These are phyloP conservation scores for Nelumbo lutea DNA, from an alignment of 164 flowering plant genomes.

Conservation along the genomic window DNA sequence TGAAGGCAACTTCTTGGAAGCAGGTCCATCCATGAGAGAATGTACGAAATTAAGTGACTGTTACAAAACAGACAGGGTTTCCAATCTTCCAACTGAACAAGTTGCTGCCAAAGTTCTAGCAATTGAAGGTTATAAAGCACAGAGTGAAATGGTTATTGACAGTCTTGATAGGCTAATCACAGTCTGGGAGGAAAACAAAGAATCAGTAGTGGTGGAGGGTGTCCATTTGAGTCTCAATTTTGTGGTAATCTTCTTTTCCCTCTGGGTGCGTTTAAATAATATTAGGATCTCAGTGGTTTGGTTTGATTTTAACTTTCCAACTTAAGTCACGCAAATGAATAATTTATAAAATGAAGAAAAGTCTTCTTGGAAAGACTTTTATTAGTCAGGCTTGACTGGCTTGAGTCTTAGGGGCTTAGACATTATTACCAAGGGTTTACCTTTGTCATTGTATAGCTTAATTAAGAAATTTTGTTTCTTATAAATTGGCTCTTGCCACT, in stretches of 20 bases:
- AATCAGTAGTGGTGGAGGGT: conserved; percentile 84
- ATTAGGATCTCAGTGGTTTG: conserved; percentile 88
- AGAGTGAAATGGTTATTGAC: conserved; percentile 94
- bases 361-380: no score
- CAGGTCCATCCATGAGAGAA: neutral
- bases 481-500: no score
- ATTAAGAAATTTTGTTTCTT: no score
- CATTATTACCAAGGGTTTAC: no score
- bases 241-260: conserved; percentile 32
- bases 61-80: conserved; percentile 63
- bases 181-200: conserved; percentile 79
- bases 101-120: conserved; percentile 68
- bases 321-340: no score
- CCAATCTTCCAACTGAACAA: conserved; percentile 4
- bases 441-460: no score
- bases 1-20: conserved; percentile 36
- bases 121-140: conserved; percentile 82
- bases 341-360: no score
- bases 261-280: conserved; percentile 17
- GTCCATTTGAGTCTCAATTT: conserved; percentile 86
- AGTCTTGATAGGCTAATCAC: conserved; percentile 82
- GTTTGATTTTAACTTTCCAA: conserved; percentile 15
- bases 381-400: no score
- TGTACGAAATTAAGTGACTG: neutral
- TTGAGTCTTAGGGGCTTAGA: no score